Evolutionary conservation across 495 filamentous ascomycete genomes (phyloP).

Genomic region (Trichoderma reesei): DNA sequence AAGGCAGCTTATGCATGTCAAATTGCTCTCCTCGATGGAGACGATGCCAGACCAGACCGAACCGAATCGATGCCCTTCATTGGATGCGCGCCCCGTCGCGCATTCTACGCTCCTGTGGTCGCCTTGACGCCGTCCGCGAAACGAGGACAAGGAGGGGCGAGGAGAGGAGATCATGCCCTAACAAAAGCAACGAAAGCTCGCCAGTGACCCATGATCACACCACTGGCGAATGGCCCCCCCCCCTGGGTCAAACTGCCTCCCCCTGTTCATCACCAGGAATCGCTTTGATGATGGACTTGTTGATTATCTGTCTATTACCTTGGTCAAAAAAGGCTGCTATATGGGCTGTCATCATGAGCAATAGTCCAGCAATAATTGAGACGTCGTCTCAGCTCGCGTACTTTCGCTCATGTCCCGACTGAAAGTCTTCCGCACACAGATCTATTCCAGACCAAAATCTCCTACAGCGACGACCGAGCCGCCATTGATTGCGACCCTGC

Average conservation of each 20-base stretch:
- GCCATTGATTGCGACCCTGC: no score
- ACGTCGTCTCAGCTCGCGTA: no score
- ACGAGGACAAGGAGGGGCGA: no score
- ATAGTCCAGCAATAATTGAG: no score
- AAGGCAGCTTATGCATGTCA: conserved; percentile 8
- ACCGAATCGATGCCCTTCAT: neutral
- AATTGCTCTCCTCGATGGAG: neutral
- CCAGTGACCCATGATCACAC: conserved; percentile 5
- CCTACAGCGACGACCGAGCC: no score
- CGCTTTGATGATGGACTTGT: no score
- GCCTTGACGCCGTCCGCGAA: neutral
- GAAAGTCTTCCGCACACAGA: no score
- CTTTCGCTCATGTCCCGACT: no score
- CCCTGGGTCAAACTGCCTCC: neutral
- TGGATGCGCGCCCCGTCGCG: neutral
- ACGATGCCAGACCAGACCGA: neutral
- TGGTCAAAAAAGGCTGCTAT: no score
- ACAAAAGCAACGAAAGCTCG: neutral
- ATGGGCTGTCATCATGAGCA: no score
- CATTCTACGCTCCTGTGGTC: neutral
- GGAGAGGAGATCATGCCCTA: neutral
- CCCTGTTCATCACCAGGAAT: neutral
- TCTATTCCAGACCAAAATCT: no score
- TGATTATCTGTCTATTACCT: no score
- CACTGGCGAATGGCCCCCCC: neutral